Evolutionary conservation across 192 early-diverging fungal species (phyloP), one percentile per base, ranked within the genome.

Genomic region (Kickxella alabastrina): DNA sequence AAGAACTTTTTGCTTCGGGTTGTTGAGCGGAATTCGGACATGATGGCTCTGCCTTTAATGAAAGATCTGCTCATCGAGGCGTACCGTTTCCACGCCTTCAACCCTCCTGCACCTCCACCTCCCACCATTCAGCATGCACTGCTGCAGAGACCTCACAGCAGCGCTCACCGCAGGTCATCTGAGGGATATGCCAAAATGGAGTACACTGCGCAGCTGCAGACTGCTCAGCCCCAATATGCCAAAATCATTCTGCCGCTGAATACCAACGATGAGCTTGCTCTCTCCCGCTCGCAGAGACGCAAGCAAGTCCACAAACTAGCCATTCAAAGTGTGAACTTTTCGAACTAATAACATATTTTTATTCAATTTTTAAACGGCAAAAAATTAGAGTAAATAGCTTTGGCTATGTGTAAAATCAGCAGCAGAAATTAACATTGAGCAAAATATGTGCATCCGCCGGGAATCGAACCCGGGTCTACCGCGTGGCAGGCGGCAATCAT

Each of bases 381-480:
- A n/a, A n/a, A n/a, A n/a, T n/a, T n/a, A n/a, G n/a, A n/a, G n/a
- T n/a, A n/a, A n/a, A n/a, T n/a, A n/a, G n/a, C n/a, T n/a, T n/a
- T n/a, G n/a, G n/a, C n/a, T n/a, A n/a, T n/a, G n/a, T n/a, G n/a
- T n/a, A n/a, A n/a, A n/a, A n/a, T n/a, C n/a, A n/a, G n/a, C n/a
- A n/a, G n/a, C n/a, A n/a, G n/a, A n/a, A n/a, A n/a, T n/a, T n/a
- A n/a, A n/a, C n/a, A n/a, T n/a, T n/a, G n/a, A n/a, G n/a, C n/a
- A n/a, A n/a, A n/a, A n/a, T n/a, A n/a, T 36, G 45, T 78, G 81
- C 77, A 57, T 63, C 62, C 62, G 73, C 83, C 81, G 81, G 81
- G 83, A 83, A 82, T 85, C 78, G 83, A 85, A 85, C 83, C 82
- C 83, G 82, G 83, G 83, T 81, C 83, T 79, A 79, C 75, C 81